These are phyloP conservation scores for Trichoderma pleuroti DNA, from an alignment of 2,329 filamentous ascomycete genomes.

Conservation along the genomic window DNA sequence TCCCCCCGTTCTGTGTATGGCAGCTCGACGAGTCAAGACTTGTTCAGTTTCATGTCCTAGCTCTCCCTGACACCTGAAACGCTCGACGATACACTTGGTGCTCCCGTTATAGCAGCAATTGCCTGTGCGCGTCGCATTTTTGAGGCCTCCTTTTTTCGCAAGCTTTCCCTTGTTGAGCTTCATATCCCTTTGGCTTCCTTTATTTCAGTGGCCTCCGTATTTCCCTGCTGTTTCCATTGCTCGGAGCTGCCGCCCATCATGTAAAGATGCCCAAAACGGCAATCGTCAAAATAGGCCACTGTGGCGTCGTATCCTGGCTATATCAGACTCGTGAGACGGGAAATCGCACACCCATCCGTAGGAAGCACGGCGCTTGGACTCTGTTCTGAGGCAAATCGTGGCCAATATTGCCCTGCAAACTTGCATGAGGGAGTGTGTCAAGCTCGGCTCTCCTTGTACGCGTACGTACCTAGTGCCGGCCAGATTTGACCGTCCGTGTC, in stretches of 20 bases:
- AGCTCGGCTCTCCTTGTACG: not conserved
- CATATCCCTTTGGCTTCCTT: not conserved
- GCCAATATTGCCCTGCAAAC: not conserved
- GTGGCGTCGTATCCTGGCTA: not conserved
- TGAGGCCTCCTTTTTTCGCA: slow-evolving; percentile 15
- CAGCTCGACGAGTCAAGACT: not conserved
- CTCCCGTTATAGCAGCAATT: not conserved
- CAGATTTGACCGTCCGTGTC: not conserved
- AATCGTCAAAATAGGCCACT: not conserved
- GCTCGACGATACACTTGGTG: slow-evolving; percentile 7
- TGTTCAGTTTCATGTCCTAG: slow-evolving; percentile 2
- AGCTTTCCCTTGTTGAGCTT: not conserved
- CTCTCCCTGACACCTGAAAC: slow-evolving; percentile 10
- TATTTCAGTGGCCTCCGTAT: not conserved
- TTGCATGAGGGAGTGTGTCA: not conserved
- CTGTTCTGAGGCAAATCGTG: not conserved
- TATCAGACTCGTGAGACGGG: not conserved
- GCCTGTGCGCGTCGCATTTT: not conserved
- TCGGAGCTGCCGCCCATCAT: not conserved
- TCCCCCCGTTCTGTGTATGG: not conserved
- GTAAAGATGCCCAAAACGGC: not conserved
- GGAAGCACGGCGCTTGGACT: not conserved
- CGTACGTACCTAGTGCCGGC: not conserved
- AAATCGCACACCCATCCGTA: not conserved
- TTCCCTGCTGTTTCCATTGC: not conserved